Evolutionary conservation across 148 eudicot genomes (phyloP), one percentile per base, ranked within the genome.

Genomic region (Persicaria tinctoria): DNA sequence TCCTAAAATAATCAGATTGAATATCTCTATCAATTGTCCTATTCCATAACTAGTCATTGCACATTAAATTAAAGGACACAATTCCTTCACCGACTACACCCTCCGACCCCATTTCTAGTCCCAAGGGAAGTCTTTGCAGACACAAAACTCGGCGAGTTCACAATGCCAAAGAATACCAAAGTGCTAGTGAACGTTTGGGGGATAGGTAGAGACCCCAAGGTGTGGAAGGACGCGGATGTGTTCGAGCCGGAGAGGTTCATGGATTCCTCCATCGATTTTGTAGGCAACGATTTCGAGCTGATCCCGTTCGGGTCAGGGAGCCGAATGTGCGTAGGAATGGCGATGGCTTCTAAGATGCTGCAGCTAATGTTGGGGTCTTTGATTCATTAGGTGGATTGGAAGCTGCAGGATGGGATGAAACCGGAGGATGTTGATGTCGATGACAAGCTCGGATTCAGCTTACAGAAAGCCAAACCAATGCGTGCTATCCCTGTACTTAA

Each of bases 251-350:
- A 88, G 72, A 84, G 91, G 78, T 88, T 88, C 68, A 27, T 84
- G 75, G 81, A 77, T 1, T 78, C 76, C 1, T 70, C 76, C 44
- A 55, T 74, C 38, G 91, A 88, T 68, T 84, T 80, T 18, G 84
- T 74, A 66, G 91, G 91, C 0, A 83, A 84, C 3, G 79, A 88
- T 57, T 88, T 84, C 54, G 87, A 85, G 83, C 80, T 80, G 74
- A 75, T 88, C 16, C 91, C 91, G 12, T 88, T 88, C 46, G 91
- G 91, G 10, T 80, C 91, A 0, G 91, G 91, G 6, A 74, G 88
- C 3, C 64, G 91, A 49, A 85, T 85, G 75, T 87, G 91, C 77
- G 85, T 86, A 1, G 91, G 84, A 5, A 44, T 87, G 18, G 84
- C 88, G 0, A 74, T 87, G 38, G 91, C 78, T 4, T 60, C 46